Conservation (phyloP, 164 flowering plant genomes). For the Liquidambar formosana region DNA sequence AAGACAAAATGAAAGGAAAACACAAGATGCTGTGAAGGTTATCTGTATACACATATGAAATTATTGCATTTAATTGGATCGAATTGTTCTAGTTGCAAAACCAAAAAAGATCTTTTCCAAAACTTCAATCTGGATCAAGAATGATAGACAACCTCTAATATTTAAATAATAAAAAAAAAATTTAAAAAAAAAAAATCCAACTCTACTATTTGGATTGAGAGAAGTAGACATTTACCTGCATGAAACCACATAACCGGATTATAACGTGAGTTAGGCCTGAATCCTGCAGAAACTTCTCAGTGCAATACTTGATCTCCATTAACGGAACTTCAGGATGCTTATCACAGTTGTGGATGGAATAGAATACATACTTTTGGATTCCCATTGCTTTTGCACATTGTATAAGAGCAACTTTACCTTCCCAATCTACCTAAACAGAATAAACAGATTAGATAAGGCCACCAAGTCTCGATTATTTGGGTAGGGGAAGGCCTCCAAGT, state of each 20-base stretch:
- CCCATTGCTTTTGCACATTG: conserved; percentile 99
- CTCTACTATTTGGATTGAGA: too few species aligned
- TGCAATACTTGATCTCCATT: conserved; percentile 95
- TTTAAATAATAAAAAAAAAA: neutral
- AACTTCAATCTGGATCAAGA: too few species aligned
- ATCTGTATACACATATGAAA: neutral
- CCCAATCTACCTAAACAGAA: conserved; percentile 98
- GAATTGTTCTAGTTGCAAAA: too few species aligned
- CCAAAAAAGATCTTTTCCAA: too few species aligned
- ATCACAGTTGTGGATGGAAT: conserved; percentile 95
- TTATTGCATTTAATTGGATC: too few species aligned
- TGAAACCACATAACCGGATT: conserved; percentile 92
- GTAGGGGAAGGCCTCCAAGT: conserved; percentile 7
- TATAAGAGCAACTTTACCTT: conserved; percentile 98
- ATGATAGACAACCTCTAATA: too few species aligned
- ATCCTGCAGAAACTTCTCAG: conserved; percentile 89
- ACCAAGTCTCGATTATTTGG: too few species aligned
- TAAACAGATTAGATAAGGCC: conserved; percentile 22
- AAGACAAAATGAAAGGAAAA: neutral
- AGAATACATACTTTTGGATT: conserved; percentile 88
- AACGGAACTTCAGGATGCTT: conserved; percentile 97
- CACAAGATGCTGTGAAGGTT: neutral
- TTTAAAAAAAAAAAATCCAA: neutral
- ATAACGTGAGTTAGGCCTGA: conserved; percentile 67
- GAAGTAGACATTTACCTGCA: conserved; percentile 84